These are phyloP conservation scores for Ensete ventricosum DNA, from an alignment of 176 grass and related monocot species.

Conservation along the genomic window DNA sequence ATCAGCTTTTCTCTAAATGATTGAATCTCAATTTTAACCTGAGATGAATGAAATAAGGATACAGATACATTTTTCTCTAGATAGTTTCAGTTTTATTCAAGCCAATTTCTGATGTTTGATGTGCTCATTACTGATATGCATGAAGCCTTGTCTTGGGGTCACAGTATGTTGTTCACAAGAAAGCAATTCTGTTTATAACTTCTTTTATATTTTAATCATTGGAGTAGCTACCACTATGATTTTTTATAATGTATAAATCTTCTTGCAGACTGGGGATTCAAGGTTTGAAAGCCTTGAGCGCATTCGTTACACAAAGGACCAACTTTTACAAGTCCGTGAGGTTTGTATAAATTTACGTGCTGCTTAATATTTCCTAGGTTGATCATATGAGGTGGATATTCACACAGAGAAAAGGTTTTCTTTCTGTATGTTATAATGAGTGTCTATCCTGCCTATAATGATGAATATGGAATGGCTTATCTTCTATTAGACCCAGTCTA, in stretches of 20 bases:
- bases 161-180: no score
- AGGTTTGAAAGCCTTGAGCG: constrained; percentile 53
- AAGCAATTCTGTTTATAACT: background rate
- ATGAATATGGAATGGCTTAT: no score
- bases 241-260: background rate
- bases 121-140: no score
- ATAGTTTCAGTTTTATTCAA: no score
- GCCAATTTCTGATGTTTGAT: no score
- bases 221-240: background rate
- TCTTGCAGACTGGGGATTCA: constrained; percentile 58
- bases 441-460: no score
- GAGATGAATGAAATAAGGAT: no score
- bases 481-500: no score
- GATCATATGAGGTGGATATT: background rate
- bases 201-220: background rate
- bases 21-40: no score
- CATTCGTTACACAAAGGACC: constrained; percentile 72
- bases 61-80: no score
- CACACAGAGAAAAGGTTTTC: constrained; percentile 9
- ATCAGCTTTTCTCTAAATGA: no score
- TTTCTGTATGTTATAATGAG: background rate
- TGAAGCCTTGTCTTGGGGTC: no score
- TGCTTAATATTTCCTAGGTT: background rate
- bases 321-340: constrained; percentile 70
- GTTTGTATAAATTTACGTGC: constrained; percentile 24